Evolutionary conservation across 768 basidiomycete species (phyloP), one percentile per base, ranked within the genome.

Genomic region (Lactarius vividus): DNA sequence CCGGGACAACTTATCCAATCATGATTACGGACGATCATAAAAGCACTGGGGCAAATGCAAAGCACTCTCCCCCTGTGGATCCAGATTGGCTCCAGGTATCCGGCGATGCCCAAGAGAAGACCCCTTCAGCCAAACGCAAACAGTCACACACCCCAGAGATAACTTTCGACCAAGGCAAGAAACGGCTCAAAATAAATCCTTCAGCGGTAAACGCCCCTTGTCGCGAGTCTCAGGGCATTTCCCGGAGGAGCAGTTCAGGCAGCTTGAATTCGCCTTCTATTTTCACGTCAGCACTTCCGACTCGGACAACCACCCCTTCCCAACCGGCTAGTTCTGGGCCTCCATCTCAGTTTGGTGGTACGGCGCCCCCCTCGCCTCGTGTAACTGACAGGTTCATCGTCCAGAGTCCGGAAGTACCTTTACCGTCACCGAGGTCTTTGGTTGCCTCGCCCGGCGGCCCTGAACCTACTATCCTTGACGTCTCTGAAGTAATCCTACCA

Each of bases 11-110:
- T 1, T 85, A 88, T 35, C 94, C 96, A 4, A 95, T 99, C 71
- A 96, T 98, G 88, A 98, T 98, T 70, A 99, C 96, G 1, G 97
- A 99, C 79, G 97, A 99, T 76, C 97, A 99, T 79, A 99, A 99
- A 79, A 94, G 92, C 33, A 84, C 79, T 4, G 75, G 73, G 8
- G 72, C 74, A 63, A 74, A 69, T 49, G 61, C 71, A n/a, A 73
- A 75, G 72, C 71, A 64, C 3, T 54, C 61, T 28, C 56, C 23
- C 18, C 35, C 66, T 35, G 40, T 44, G 4, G 69, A 83, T 60
- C 72, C 79, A 44, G 84, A 85, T 33, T 88, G 86, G 87, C 74
- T 82, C 16, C 79, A 78, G 39, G 40, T 61, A 55, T 35, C 61
- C 57, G 67, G 53, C 31, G 71, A 69, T 11, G 46, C 42, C 15